phyloP scores from a whole-genome alignment of 345 rosid species.

The Cardamine occulta region DNA sequence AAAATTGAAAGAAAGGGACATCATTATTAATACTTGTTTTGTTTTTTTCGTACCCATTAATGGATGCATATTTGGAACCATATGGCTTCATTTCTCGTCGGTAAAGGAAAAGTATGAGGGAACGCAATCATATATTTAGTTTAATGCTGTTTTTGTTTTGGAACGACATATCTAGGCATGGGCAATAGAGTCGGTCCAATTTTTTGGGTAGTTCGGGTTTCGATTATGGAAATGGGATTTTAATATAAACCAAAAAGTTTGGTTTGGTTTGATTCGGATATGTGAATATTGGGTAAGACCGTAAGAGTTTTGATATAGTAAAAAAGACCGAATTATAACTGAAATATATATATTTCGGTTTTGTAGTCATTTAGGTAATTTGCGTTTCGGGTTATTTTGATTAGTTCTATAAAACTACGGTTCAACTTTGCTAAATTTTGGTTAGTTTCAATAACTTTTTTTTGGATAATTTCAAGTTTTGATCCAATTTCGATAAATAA shows the following conservation, averaged over 20 bases:
- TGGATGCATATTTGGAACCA: constrained; percentile 20
- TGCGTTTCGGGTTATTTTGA: background rate
- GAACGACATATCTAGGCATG: background rate
- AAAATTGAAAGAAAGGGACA: constrained; percentile 3
- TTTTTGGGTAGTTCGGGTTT: background rate
- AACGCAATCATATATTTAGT: background rate
- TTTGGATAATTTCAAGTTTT: too few species aligned
- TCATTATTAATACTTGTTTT: constrained; percentile 4
- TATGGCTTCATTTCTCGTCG: constrained; percentile 23
- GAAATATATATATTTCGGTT: background rate
- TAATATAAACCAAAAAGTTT: background rate
- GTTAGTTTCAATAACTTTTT: too few species aligned
- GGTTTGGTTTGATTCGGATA: background rate
- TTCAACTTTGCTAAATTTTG: too few species aligned
- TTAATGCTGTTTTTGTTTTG: background rate
- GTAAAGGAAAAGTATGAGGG: background rate
- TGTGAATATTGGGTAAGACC: too few species aligned
- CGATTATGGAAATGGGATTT: too few species aligned
- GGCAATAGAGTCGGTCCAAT: background rate
- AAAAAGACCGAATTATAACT: background rate
- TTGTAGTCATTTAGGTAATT: background rate
- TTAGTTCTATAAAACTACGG: background rate
- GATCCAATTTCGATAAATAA: too few species aligned
- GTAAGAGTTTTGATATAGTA: too few species aligned
- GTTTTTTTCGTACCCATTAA: background rate